Percentiles rank a stretch among this genome's conserved stretches.
Evolutionary conservation across 345 rosid genomes (phyloP).

Genomic region (Ailanthus altissimus): DNA sequence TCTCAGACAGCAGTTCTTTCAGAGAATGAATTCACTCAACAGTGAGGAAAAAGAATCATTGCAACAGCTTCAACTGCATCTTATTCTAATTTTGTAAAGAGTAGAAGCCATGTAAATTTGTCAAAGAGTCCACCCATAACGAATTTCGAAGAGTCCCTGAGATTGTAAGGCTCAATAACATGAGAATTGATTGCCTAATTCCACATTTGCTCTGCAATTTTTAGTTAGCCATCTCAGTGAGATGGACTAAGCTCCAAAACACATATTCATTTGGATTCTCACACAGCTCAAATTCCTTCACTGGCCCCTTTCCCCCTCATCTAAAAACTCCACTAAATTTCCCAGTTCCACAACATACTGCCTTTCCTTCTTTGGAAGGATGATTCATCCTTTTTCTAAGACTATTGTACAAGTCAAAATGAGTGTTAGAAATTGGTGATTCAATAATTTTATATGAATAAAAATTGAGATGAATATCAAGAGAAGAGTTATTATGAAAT

Average conservation of each 20-base stretch:
- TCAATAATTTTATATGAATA: too few relatives aligned
- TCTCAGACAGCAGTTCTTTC: neutral
- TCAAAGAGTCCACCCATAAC: neutral
- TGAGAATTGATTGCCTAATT: slow-evolving; percentile 33
- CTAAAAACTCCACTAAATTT: slow-evolving; percentile 61
- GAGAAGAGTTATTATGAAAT: too few relatives aligned
- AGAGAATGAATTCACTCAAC: neutral
- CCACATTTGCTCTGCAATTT: slow-evolving; percentile 74
- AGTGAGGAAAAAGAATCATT: neutral
- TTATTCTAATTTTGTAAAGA: neutral
- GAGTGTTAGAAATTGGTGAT: too few relatives aligned
- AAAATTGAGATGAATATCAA: too few relatives aligned
- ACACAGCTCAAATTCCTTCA: slow-evolving; percentile 61
- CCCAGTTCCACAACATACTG: slow-evolving; percentile 83
- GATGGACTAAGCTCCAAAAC: slow-evolving; percentile 75
- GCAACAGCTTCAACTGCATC: neutral
- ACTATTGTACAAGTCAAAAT: slow-evolving; percentile 52
- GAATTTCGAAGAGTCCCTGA: slow-evolving; percentile 49
- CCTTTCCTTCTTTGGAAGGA: slow-evolving; percentile 60
- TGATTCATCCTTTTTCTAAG: slow-evolving; percentile 49
- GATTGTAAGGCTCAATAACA: slow-evolving; percentile 44
- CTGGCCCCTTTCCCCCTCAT: slow-evolving; percentile 73
- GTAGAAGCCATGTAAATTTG: neutral
- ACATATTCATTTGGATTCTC: slow-evolving; percentile 51
- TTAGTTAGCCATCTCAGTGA: slow-evolving; percentile 53